These are phyloP conservation scores for Aspergillus avenaceus DNA, from an alignment of 495 filamentous ascomycete species.

Conservation along the genomic window DNA sequence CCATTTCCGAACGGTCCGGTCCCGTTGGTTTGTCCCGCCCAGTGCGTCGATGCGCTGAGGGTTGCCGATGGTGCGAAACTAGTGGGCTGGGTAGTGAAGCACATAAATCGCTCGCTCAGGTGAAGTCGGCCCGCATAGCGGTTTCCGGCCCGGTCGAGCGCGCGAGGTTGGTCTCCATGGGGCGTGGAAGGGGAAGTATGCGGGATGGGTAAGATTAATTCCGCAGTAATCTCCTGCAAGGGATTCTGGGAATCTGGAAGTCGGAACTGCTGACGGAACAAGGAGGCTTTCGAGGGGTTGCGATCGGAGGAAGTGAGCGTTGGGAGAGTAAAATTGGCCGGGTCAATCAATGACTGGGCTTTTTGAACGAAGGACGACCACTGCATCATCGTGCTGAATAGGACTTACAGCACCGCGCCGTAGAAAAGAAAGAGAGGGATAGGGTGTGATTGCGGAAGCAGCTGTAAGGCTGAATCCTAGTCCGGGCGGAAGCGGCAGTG, in stretches of 20 bases:
- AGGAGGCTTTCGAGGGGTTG: conserved; percentile 81
- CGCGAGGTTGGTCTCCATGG: conserved; percentile 58
- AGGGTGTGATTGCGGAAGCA: not conserved
- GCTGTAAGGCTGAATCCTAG: conserved; percentile 6
- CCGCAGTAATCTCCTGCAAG: conserved; percentile 91
- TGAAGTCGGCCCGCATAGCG: conserved; percentile 92
- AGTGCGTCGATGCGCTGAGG: conserved; percentile 66
- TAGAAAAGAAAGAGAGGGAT: not conserved
- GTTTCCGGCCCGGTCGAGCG: conserved; percentile 59
- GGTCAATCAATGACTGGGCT: conserved; percentile 90
- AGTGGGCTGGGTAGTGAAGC: conserved; percentile 89
- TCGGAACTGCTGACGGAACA: conserved; percentile 95
- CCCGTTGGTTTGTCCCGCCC: conserved; percentile 85
- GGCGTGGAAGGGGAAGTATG: conserved; percentile 37
- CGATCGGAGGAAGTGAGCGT: conserved; percentile 64
- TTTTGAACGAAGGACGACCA: conserved; percentile 88
- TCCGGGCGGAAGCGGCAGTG: conserved; percentile 24
- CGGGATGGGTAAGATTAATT: conserved; percentile 74
- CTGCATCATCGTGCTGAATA: conserved; percentile 58
- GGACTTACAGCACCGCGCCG: not conserved
- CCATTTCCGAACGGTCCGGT: conserved; percentile 93
- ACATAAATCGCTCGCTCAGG: conserved; percentile 88
- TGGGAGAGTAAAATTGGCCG: conserved; percentile 58
- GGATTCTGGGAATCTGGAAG: conserved; percentile 88
- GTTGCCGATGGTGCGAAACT: conserved; percentile 80